Percentiles rank a stretch among this genome's conserved stretches.
phyloP scores from a whole-genome alignment of 129 eudicot genomes.

The Flaveria robusta region DNA sequence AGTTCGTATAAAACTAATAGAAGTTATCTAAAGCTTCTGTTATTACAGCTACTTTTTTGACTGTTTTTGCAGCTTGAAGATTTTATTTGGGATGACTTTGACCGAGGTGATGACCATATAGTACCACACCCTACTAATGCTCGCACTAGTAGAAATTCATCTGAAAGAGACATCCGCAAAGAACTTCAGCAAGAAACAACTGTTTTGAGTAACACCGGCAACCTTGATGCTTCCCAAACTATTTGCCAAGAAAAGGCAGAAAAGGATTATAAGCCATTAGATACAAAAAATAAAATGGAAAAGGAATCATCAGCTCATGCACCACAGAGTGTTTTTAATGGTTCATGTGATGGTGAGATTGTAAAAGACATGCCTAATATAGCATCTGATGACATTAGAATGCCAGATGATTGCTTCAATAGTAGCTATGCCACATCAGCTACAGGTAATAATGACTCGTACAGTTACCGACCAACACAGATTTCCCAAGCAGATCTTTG shows the following conservation, averaged over 20 bases:
- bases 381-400: constrained; percentile 47
- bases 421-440: constrained; percentile 44
- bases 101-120: constrained; percentile 74
- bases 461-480: constrained; percentile 47
- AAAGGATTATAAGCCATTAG: constrained; percentile 26
- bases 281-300: constrained; percentile 51
- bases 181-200: constrained; percentile 54
- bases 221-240: constrained; percentile 36
- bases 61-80: constrained; percentile 75
- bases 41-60: constrained; percentile 43
- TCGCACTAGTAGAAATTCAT: constrained; percentile 39
- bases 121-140: constrained; percentile 63
- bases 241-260: constrained; percentile 39
- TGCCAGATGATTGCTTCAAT: constrained; percentile 37
- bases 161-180: constrained; percentile 50
- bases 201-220: constrained; percentile 36
- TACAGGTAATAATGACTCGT: constrained; percentile 47
- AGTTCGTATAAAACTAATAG: constrained; percentile 25
- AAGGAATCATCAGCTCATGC: constrained; percentile 39
- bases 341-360: constrained; percentile 44
- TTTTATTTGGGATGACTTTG: constrained; percentile 73
- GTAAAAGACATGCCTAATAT: constrained; percentile 44
- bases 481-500: constrained; percentile 50
- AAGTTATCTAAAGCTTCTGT: constrained; percentile 26
- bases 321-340: constrained; percentile 41